These are phyloP conservation scores for Didymella exigua DNA, from an alignment of 2,329 filamentous ascomycete species.

Conservation along the genomic window DNA sequence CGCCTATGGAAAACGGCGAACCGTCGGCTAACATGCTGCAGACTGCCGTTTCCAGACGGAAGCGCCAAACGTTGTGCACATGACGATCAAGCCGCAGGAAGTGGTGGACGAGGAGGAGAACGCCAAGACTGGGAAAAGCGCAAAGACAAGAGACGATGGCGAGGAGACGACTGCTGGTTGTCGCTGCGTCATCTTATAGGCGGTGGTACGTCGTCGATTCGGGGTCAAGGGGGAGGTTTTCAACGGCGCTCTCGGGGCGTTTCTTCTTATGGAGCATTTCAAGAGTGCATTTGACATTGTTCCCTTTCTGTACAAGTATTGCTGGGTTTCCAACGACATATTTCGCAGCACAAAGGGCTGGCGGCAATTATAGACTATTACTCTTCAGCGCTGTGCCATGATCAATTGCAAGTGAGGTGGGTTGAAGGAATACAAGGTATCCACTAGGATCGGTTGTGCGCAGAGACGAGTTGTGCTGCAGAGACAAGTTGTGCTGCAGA, in stretches of 20 bases:
- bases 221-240: not conserved
- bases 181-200: conserved; percentile 67
- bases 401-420: not conserved
- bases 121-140: conserved; percentile 68
- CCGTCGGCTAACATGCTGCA: conserved; percentile 44
- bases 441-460: too few relatives aligned
- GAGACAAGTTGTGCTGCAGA: too few relatives aligned
- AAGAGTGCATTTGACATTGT: not conserved
- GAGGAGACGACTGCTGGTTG: conserved; percentile 64
- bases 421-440: too few relatives aligned
- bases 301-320: conserved; percentile 23
- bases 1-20: too few relatives aligned
- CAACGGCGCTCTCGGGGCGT: conserved; percentile 1
- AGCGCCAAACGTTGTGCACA: conserved; percentile 85
- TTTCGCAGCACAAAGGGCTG: not conserved
- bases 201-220: not conserved
- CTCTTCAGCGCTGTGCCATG: not conserved
- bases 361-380: conserved; percentile 5
- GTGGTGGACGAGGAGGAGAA: conserved; percentile 81
- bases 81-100: conserved; percentile 88
- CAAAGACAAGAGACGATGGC: conserved; percentile 57
- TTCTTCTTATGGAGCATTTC: conserved; percentile 6
- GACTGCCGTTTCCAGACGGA: conserved; percentile 80
- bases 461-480: too few relatives aligned
- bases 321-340: conserved; percentile 12